phyloP scores from a whole-genome alignment of 441 rosid genomes.

The California macrophylla region DNA sequence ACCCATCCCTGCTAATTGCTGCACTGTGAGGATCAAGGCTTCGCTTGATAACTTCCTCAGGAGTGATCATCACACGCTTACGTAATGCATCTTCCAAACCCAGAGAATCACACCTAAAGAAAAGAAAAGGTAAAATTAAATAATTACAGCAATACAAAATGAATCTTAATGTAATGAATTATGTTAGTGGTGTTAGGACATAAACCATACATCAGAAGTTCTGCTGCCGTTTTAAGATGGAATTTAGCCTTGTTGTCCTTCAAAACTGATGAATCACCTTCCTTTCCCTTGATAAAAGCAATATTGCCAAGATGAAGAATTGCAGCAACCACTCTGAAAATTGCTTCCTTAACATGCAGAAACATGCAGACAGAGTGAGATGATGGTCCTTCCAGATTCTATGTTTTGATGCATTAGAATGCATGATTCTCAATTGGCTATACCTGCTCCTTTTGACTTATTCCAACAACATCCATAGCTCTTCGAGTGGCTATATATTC shows the following conservation, averaged over 20 bases:
- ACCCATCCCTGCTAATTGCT: conserved; percentile 55
- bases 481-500: conserved; percentile 56
- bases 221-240: conserved; percentile 54
- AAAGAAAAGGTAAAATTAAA: conserved; percentile 7
- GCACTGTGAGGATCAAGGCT: conserved; percentile 60
- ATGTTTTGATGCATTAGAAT: neutral
- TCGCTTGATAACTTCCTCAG: conserved; percentile 67
- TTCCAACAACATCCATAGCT: conserved; percentile 73
- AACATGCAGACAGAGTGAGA: conserved; percentile 17
- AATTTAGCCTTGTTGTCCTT: conserved; percentile 44
- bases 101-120: conserved; percentile 47
- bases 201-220: conserved; percentile 43
- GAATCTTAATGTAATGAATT: neutral
- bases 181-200: conserved; percentile 6
- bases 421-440: conserved; percentile 10
- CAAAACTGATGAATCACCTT: conserved; percentile 51
- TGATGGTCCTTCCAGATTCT: conserved; percentile 10
- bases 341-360: conserved; percentile 48
- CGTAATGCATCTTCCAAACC: conserved; percentile 64
- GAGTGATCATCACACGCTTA: conserved; percentile 72
- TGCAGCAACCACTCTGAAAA: conserved; percentile 67
- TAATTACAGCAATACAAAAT: neutral
- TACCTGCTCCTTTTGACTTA: conserved; percentile 56
- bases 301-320: conserved; percentile 67
- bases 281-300: conserved; percentile 52